Conservation (phyloP, 805 yeast species). For the Kodamaea neixiangensis region DNA sequence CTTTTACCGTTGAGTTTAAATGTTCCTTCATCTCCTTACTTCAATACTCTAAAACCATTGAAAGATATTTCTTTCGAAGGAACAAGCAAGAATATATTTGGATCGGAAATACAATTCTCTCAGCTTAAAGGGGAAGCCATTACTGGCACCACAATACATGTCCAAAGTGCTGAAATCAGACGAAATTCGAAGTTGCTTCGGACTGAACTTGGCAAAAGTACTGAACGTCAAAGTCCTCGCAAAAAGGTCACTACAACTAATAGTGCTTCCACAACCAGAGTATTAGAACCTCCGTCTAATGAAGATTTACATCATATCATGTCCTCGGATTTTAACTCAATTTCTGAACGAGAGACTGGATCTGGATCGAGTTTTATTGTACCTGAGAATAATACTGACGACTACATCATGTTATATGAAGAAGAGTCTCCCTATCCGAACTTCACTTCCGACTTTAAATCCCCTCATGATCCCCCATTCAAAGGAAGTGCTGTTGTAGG, state of each 20-base stretch:
- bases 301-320: neutral
- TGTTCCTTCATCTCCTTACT: neutral
- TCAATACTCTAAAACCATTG: too few relatives aligned
- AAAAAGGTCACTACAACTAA: neutral
- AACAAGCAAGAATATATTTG: neutral
- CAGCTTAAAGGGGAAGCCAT: neutral
- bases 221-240: too few relatives aligned
- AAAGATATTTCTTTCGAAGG: neutral
- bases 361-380: constrained; percentile 4
- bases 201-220: too few relatives aligned
- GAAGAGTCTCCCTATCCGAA: constrained; percentile 13
- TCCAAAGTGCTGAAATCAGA: neutral
- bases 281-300: neutral
- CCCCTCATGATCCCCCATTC: constrained; percentile 27
- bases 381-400: constrained; percentile 3
- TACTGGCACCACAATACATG: neutral
- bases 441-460: constrained; percentile 10
- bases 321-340: neutral
- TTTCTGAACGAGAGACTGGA: constrained; percentile 12
- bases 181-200: too few relatives aligned
- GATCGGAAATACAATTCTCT: neutral
- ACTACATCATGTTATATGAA: neutral
- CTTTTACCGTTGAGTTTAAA: neutral
- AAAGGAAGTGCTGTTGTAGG: constrained; percentile 8
- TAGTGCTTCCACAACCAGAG: neutral